A percentile compares a stretch with the other conserved stretches of the same genome.
Conservation (phyloP, 371 early-diverging fungal genomes). For the Thermomucor indicae-seudaticae region DNA sequence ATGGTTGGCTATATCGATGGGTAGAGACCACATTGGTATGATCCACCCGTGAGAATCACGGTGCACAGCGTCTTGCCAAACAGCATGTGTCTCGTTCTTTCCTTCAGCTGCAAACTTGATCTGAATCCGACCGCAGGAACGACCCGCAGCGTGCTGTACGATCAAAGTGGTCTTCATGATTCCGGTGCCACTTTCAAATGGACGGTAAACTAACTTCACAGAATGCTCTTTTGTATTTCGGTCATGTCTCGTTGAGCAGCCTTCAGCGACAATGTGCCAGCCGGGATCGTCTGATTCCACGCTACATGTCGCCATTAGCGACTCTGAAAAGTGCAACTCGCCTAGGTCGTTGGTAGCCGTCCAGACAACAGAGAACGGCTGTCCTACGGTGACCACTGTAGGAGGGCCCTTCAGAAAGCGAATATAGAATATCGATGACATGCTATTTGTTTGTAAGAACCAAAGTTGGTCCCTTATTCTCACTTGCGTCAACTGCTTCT, state of each 20-base stretch:
- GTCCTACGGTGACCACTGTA: conserved; percentile 7
- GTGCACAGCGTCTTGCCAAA: too few species aligned
- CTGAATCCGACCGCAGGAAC: too few species aligned
- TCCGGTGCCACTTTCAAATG: conserved; percentile 30
- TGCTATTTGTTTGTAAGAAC: too few species aligned
- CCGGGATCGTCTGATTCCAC: too few species aligned
- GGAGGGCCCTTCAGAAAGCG: conserved; percentile 45
- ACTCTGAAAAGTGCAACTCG: conserved; percentile 26
- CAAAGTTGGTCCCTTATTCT: too few species aligned
- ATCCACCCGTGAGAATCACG: conserved; percentile 22
- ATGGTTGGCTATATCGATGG: conserved; percentile 10
- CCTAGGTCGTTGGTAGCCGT: conserved; percentile 44
- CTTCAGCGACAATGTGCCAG: too few species aligned
- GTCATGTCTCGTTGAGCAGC: too few species aligned
- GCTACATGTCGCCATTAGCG: conserved; percentile 18
- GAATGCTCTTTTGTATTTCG: too few species aligned
- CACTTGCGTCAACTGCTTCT: too few species aligned
- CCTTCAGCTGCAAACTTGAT: too few species aligned
- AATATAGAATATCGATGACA: conserved; percentile 27
- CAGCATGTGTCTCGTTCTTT: too few species aligned
- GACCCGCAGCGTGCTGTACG: too few species aligned
- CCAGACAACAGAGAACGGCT: conserved; percentile 43
- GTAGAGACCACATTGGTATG: conserved; percentile 35
- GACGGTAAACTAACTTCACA: conserved; percentile 31
- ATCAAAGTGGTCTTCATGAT: conserved; percentile 18